These are phyloP conservation scores for Aureobasidium sp. DNA, from an alignment of 2,329 filamentous ascomycete genomes.

Conservation along the genomic window DNA sequence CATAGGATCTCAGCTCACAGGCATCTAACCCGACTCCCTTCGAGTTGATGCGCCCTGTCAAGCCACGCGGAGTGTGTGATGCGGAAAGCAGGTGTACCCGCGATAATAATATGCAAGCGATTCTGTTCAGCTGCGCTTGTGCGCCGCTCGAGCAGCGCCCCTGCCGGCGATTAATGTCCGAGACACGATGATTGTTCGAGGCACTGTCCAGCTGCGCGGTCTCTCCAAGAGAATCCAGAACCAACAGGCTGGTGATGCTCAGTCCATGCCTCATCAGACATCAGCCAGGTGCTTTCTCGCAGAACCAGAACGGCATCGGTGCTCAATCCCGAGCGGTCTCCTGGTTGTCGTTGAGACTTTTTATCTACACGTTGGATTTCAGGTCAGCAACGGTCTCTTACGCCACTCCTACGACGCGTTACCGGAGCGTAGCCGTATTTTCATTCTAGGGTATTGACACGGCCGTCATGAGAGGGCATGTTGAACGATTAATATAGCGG, in stretches of 20 bases:
- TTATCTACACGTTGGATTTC: slow-evolving; percentile 4
- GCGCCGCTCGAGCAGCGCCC: background rate
- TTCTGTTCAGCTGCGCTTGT: slow-evolving; percentile 2
- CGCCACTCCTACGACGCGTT: slow-evolving; percentile 3
- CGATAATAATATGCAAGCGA: slow-evolving; percentile 1
- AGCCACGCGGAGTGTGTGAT: background rate
- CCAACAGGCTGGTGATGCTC: background rate
- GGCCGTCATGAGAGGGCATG: background rate
- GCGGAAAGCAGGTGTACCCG: slow-evolving; percentile 8
- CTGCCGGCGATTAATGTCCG: background rate
- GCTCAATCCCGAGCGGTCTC: background rate
- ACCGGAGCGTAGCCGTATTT: background rate
- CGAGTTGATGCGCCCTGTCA: background rate
- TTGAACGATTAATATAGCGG: background rate
- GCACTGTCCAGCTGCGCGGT: background rate
- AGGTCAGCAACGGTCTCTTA: background rate
- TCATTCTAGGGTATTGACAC: background rate
- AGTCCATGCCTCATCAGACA: background rate
- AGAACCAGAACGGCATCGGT: background rate
- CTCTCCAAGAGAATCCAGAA: background rate
- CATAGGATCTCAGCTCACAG: background rate
- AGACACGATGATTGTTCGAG: background rate
- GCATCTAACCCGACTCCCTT: background rate
- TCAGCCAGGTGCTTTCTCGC: background rate
- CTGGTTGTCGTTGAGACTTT: slow-evolving; percentile 12